These are phyloP conservation scores for Lentinus tigrinus DNA, from an alignment of 768 basidiomycete species.

Conservation along the genomic window DNA sequence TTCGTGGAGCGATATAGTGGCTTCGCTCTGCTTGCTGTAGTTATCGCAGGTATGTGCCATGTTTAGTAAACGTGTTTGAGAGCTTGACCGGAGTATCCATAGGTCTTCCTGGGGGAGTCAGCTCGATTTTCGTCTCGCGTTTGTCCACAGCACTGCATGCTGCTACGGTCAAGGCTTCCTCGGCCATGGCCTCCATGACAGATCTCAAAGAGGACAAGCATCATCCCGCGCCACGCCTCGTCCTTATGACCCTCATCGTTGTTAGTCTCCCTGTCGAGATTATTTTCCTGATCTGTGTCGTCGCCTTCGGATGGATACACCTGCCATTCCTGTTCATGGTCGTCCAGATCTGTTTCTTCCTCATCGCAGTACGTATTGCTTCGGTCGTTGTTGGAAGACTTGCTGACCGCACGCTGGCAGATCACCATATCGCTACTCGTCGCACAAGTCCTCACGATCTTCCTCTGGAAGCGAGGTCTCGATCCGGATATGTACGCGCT, in stretches of 20 bases:
- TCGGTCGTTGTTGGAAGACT: not conserved
- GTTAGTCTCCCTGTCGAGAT: constrained; percentile 82
- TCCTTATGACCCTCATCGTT: constrained; percentile 65
- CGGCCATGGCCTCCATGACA: constrained; percentile 17
- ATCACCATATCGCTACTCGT: constrained; percentile 66
- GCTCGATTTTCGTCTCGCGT: constrained; percentile 88
- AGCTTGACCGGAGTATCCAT: no score
- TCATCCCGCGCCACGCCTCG: constrained; percentile 44
- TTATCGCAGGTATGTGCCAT: constrained; percentile 65
- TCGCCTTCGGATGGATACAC: constrained; percentile 73
- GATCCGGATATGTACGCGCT: constrained; percentile 94
- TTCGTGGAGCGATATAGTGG: constrained; percentile 88
- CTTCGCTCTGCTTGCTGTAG: constrained; percentile 83
- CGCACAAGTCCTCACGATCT: constrained; percentile 65
- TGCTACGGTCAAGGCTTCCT: constrained; percentile 34
- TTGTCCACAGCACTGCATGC: constrained; percentile 87
- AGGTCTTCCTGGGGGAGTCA: constrained; percentile 88
- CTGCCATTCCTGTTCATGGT: constrained; percentile 68
- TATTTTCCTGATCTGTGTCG: constrained; percentile 67
- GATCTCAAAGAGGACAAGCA: constrained; percentile 11
- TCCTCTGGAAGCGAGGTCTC: constrained; percentile 71
- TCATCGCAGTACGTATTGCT: constrained; percentile 60
- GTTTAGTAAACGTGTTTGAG: no score
- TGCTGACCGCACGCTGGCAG: constrained; percentile 36
- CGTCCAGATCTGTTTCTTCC: constrained; percentile 70